Conservation (phyloP, 305 asterid species). For the Solanum hybrid region DNA sequence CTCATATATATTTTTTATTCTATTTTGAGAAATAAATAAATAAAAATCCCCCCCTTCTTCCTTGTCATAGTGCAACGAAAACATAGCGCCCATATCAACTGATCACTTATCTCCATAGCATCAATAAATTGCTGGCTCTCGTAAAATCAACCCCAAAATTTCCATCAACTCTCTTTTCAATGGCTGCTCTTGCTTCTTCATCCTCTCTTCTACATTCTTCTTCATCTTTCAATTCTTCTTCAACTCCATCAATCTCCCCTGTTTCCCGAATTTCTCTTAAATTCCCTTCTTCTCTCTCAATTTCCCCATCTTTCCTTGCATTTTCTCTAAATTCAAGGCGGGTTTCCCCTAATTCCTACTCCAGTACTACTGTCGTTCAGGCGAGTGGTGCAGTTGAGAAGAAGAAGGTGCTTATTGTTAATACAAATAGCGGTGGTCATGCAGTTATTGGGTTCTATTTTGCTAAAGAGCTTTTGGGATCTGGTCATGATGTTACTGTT, state of each 20-base stretch:
- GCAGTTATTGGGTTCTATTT: slow-evolving; percentile 90
- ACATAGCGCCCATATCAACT: slow-evolving; percentile 1
- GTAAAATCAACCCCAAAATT: neutral
- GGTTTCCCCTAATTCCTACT: slow-evolving; percentile 2
- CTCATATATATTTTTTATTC: neutral
- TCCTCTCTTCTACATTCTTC: slow-evolving; percentile 42
- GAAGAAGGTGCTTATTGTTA: slow-evolving; percentile 76
- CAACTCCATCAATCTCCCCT: slow-evolving; percentile 20
- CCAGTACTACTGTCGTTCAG: slow-evolving; percentile 27
- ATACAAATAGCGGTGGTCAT: slow-evolving; percentile 92
- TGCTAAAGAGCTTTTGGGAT: slow-evolving; percentile 72
- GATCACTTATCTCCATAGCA: neutral
- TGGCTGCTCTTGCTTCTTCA: slow-evolving; percentile 62
- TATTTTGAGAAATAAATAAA: neutral
- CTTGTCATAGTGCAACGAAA: neutral
- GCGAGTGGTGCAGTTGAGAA: slow-evolving; percentile 46
- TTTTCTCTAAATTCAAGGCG: slow-evolving; percentile 23
- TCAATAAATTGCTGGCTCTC: slow-evolving; percentile 15
- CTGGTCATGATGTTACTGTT: slow-evolving; percentile 69
- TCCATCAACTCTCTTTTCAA: slow-evolving; percentile 19
- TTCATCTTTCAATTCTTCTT: slow-evolving; percentile 25
- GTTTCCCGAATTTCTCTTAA: slow-evolving; percentile 31
- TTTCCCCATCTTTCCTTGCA: slow-evolving; percentile 39
- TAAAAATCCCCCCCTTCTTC: neutral
- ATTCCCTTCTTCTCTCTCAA: slow-evolving; percentile 31